A percentile compares a stretch with the other conserved stretches of the same genome.
Conservation (phyloP, 2,329 filamentous ascomycete genomes). For the Torrubiella hemipterigena region DNA sequence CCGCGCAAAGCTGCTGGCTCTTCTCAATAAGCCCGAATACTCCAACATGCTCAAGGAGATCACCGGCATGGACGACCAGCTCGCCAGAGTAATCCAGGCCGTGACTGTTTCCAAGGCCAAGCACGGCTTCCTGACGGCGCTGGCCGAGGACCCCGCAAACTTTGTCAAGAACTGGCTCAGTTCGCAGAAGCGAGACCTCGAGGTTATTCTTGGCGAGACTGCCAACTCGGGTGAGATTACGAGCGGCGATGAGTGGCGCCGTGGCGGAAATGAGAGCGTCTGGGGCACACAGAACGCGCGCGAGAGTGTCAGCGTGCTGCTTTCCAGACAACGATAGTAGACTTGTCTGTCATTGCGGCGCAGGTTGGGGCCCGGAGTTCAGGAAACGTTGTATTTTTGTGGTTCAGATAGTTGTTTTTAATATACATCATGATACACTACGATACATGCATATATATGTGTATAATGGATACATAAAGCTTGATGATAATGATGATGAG, state of each 20-base stretch:
- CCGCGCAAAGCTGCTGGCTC: conserved; percentile 49
- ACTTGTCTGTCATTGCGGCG: too few species aligned
- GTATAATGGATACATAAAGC: too few species aligned
- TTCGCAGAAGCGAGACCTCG: conserved; percentile 81
- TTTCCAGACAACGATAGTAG: conserved; percentile 39
- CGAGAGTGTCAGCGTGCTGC: conserved; percentile 50
- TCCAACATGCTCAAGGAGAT: conserved; percentile 66
- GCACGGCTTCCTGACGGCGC: conserved; percentile 70
- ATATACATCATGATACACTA: neutral
- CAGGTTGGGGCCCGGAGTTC: too few species aligned
- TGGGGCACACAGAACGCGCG: conserved; percentile 47
- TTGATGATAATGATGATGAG: too few species aligned
- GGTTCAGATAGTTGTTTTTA: too few species aligned
- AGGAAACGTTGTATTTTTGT: too few species aligned
- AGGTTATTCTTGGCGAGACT: conserved; percentile 76
- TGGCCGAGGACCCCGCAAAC: conserved; percentile 69
- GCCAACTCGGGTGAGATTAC: conserved; percentile 46
- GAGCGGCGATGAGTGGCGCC: conserved; percentile 57
- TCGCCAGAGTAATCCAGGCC: conserved; percentile 72
- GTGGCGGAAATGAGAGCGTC: conserved; percentile 40
- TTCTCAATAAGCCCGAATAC: conserved; percentile 59
- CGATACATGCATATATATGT: neutral
- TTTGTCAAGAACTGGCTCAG: conserved; percentile 84
- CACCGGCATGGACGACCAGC: conserved; percentile 66
- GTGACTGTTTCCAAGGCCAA: conserved; percentile 79